phyloP scores from a whole-genome alignment of 78 protist species.

The Fonticula alba region DNA sequence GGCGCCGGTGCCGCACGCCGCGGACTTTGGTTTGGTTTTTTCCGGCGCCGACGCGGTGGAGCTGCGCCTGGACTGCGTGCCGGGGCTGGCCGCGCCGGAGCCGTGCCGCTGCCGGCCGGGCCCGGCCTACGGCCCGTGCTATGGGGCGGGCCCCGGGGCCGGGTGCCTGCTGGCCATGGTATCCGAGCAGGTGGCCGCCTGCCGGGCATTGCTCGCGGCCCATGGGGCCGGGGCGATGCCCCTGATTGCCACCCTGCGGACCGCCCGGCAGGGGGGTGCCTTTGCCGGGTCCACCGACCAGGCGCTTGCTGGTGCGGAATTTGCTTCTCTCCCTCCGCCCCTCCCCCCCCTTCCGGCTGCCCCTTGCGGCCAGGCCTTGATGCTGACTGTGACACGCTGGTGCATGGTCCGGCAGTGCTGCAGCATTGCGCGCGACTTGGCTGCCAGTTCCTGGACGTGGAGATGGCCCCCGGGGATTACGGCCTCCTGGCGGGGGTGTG shows the following conservation, averaged over 20 bases:
- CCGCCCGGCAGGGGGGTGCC: constrained; percentile 26
- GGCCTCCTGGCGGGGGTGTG: no score
- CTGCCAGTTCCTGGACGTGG: constrained; percentile 38
- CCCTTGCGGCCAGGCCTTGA: neutral
- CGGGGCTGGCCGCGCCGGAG: neutral
- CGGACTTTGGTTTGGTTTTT: no score
- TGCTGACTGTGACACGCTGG: neutral
- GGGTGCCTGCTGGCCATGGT: neutral
- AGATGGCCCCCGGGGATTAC: constrained; percentile 3
- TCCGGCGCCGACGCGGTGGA: constrained; percentile 32
- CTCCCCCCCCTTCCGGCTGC: constrained; percentile 11
- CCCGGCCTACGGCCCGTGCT: neutral
- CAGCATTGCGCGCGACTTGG: no score
- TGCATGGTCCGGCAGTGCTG: no score
- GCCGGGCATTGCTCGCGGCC: neutral
- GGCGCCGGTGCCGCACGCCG: neutral
- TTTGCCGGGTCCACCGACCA: constrained; percentile 5
- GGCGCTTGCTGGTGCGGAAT: no score
- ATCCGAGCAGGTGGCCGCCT: neutral
- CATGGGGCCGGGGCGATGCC: constrained; percentile 17
- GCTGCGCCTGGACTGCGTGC: constrained; percentile 34
- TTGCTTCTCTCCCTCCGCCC: no score
- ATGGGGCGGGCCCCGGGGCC: neutral
- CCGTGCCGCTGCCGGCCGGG: neutral
- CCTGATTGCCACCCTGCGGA: constrained; percentile 33